Evolutionary conservation across 768 basidiomycete genomes (phyloP).

Genomic region (Saitozyma sp.): DNA sequence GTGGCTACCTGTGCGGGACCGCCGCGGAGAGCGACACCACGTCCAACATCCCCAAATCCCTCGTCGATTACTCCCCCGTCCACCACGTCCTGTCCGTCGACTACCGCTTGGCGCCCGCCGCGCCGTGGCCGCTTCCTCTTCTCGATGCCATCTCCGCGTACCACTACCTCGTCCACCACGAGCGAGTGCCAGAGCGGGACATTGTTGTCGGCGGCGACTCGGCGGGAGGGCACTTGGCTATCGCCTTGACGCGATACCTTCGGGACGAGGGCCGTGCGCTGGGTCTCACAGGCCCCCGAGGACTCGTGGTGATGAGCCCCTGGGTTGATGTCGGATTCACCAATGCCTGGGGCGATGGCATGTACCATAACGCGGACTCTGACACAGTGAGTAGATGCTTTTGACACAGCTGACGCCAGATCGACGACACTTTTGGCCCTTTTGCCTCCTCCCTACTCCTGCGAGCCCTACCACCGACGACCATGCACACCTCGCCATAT

Average conservation of each 20-base stretch:
- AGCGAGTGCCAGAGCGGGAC: constrained; percentile 82
- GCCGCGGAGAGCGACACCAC: constrained; percentile 45
- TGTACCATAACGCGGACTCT: constrained; percentile 26
- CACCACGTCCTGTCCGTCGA: constrained; percentile 59
- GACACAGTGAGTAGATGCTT: constrained; percentile 30
- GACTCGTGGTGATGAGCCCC: constrained; percentile 83
- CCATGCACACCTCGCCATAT: constrained; percentile 37
- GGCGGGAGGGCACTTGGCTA: constrained; percentile 82
- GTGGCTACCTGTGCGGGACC: constrained; percentile 43
- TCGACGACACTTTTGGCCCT: constrained; percentile 45
- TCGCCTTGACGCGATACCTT: constrained; percentile 85
- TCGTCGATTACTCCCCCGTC: constrained; percentile 38
- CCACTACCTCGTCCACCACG: constrained; percentile 71
- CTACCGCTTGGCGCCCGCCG: constrained; percentile 93
- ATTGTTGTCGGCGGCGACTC: constrained; percentile 76
- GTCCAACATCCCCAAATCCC: constrained; percentile 33
- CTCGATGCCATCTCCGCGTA: constrained; percentile 84
- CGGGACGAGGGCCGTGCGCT: constrained; percentile 74
- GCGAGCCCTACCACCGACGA: constrained; percentile 31
- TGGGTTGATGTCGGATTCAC: constrained; percentile 77
- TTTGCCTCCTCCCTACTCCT: constrained; percentile 41
- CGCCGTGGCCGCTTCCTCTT: constrained; percentile 83
- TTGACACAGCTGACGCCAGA: constrained; percentile 16
- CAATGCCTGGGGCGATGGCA: constrained; percentile 37
- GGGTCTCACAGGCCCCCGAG: constrained; percentile 63